Percentiles rank a stretch among this genome's conserved stretches.
These are phyloP conservation scores for Alternaria sp. DNA, from an alignment of 2,329 filamentous ascomycete species.

Conservation along the genomic window DNA sequence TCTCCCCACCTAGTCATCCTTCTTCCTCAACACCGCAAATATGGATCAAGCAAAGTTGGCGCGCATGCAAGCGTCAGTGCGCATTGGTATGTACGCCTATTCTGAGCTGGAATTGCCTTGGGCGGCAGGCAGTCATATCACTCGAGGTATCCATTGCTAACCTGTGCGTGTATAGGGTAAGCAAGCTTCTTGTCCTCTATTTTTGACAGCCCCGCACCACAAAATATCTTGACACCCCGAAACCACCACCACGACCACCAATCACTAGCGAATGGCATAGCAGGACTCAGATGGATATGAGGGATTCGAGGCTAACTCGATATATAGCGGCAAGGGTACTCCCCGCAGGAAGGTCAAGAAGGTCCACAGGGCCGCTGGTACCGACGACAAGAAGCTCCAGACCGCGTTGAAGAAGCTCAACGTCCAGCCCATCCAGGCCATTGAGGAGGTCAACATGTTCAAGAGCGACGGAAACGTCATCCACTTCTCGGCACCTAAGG, in stretches of 20 bases:
- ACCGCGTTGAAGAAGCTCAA: slow-evolving; percentile 98
- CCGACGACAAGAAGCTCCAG: slow-evolving; percentile 99
- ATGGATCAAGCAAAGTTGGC: slow-evolving; percentile 59
- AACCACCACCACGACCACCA: slow-evolving; percentile 8
- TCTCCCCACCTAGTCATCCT: slow-evolving; percentile 29
- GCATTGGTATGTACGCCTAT: slow-evolving; percentile 51
- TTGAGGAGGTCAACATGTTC: slow-evolving; percentile 99
- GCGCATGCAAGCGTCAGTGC: slow-evolving; percentile 55
- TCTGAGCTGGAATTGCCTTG: slow-evolving; percentile 2
- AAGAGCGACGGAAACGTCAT: slow-evolving; percentile 99
- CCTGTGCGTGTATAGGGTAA: slow-evolving; percentile 41
- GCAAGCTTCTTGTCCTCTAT: slow-evolving; percentile 30
- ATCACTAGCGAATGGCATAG: not conserved
- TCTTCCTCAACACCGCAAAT: slow-evolving; percentile 48
- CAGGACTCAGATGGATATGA: not conserved
- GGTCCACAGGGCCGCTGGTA: slow-evolving; percentile 88
- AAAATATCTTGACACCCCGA: slow-evolving; percentile 13
- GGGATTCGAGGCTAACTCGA: slow-evolving; percentile 36
- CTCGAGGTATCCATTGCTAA: slow-evolving; percentile 31
- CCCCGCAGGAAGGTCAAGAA: slow-evolving; percentile 99
- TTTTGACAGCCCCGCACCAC: slow-evolving; percentile 32
- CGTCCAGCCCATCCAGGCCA: slow-evolving; percentile 98
- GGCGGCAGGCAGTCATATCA: slow-evolving; percentile 14
- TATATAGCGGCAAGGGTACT: slow-evolving; percentile 89
- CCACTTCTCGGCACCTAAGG: slow-evolving; percentile 97